Base-by-base conservation (phyloP, 371 early-diverging fungal genomes). In the Amoeboaphelidium occidentale region DNA sequence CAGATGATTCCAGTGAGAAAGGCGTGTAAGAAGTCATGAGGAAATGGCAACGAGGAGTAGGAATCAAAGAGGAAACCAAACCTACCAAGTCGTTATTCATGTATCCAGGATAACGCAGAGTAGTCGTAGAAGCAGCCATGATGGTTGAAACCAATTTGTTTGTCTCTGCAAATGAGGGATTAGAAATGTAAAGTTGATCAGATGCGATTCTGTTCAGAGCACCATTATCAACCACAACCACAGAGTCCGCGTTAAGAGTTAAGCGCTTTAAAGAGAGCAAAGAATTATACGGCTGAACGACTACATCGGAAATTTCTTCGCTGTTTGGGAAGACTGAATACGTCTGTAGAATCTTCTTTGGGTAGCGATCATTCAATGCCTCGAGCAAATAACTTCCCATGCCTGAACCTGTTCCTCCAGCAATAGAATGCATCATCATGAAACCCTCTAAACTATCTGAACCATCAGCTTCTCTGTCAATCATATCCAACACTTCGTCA, bases 281-380 rank as follows among this genome's bases (percentile, higher is more conserved):
- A 24, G 94, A 89, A 69, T 99, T 99, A 62, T 99, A 99, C 3
- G 99, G 99, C 62, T 98, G 99, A 21, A 99, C 99, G 17, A 99
- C 98, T 20, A 97, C 93, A 63, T 99, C 99, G 17, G 84, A 83
- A 43, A 85, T 78, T 55, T 90, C 91, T 41, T 27, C 43, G 48
- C 89, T 83, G 63, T 97, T 98, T 2, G 99, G 99, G 58, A 99
- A 97, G n/a, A 99, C 96, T 0, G 96, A 94, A 57, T 94, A 98
- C 0, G 97, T 93, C 57, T 90, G 90, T 48, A 97, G 74, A 45
- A 96, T 65, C 62, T 96, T 97, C 57, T 98, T 98, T 14, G 98
- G 98, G 57, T 81, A 96, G 46, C 90, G 72, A 59, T 97, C 98
- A 56, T 82, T 81, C 42, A 93, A 66, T 46, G 74, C 57, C 59